A percentile compares a stretch with the other conserved stretches of the same genome.
phyloP scores from a whole-genome alignment of 768 basidiomycete genomes.

The Nevesoporus exiguus region DNA sequence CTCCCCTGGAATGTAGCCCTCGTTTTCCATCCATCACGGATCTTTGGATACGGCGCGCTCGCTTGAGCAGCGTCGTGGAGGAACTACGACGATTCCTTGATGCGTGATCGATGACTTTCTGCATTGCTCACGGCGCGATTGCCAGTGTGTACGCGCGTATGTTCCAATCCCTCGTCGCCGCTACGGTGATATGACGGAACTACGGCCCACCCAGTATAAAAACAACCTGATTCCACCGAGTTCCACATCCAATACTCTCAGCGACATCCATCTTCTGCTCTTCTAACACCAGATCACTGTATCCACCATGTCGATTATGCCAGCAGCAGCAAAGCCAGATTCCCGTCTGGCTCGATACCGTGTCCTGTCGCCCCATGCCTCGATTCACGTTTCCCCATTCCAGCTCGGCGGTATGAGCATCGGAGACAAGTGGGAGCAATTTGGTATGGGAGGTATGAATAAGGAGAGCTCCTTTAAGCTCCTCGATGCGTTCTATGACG shows the following conservation, averaged over 20 bases:
- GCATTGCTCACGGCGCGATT: not conserved
- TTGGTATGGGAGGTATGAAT: conserved; percentile 37
- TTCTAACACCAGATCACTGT: not conserved
- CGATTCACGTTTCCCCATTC: conserved; percentile 42
- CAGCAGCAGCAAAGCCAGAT: conserved; percentile 24
- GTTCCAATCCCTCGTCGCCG: not conserved
- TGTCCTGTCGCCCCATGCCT: conserved; percentile 33
- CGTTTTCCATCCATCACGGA: not conserved
- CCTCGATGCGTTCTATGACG: conserved; percentile 34
- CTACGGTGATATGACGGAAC: not conserved
- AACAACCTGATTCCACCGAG: not conserved
- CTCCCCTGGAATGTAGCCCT: not conserved
- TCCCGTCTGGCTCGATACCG: conserved; percentile 34
- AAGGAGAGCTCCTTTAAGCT: conserved; percentile 45
- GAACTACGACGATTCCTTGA: not conserved
- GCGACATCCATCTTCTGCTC: too few species aligned
- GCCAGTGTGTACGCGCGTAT: too few species aligned
- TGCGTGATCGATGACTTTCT: not conserved
- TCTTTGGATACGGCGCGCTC: not conserved
- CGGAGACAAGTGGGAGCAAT: conserved; percentile 36
- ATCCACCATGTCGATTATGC: not conserved
- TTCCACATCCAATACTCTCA: not conserved
- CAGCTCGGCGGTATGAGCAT: conserved; percentile 45
- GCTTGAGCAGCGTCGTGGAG: not conserved
- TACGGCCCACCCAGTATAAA: not conserved